A percentile compares a stretch with the other conserved stretches of the same genome.
phyloP scores from a whole-genome alignment of 2,329 filamentous ascomycete genomes.

The Alternaria ventricosa region DNA sequence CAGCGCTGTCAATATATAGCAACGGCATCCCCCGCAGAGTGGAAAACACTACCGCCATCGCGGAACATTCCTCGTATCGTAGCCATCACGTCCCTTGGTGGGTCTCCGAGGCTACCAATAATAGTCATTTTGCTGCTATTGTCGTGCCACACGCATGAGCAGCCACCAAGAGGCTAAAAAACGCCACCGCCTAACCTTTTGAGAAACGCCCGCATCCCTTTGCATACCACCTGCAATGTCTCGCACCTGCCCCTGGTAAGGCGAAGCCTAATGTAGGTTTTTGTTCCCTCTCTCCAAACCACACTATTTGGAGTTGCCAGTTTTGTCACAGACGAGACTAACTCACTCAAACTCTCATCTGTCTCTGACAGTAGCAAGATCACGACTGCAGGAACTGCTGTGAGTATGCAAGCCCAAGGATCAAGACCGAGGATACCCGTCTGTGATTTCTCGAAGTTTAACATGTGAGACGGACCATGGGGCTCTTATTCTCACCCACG shows the following conservation, averaged over 20 bases:
- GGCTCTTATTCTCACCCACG: not conserved
- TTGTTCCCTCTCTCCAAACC: not conserved
- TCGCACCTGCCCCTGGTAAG: not conserved
- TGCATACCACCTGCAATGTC: not conserved
- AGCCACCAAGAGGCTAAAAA: not conserved
- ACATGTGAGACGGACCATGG: not conserved
- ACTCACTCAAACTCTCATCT: not conserved
- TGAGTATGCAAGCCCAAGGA: not conserved
- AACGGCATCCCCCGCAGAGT: not conserved
- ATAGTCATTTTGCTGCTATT: slow-evolving; percentile 1
- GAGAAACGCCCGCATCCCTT: not conserved
- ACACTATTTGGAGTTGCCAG: not conserved
- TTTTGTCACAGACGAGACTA: not conserved
- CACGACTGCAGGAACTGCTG: not conserved
- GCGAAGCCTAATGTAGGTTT: not conserved
- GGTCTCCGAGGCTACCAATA: not conserved
- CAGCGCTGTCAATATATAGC: not conserved
- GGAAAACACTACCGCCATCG: not conserved
- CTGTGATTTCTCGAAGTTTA: not conserved
- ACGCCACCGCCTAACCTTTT: not conserved
- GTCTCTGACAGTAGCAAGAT: not conserved
- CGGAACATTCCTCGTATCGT: not conserved
- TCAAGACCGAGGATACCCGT: not conserved
- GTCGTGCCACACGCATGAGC: not conserved
- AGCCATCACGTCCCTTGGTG: not conserved